phyloP scores from a whole-genome alignment of 2,329 filamentous ascomycete genomes.

The Colletotrichum nymphaeae region DNA sequence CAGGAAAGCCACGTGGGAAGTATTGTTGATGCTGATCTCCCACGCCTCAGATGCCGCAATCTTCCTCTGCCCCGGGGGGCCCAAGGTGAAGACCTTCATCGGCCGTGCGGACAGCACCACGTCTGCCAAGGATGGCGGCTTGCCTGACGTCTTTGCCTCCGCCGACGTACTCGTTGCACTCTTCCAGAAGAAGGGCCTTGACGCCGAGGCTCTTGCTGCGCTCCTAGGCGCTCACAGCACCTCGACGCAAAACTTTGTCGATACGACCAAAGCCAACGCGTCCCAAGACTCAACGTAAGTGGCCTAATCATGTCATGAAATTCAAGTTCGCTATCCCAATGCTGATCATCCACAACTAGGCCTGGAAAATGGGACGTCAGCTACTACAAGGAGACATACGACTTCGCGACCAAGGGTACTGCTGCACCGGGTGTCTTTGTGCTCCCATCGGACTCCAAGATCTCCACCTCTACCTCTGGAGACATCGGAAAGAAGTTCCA shows the following conservation, averaged over 20 bases:
- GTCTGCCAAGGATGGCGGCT: constrained; percentile 51
- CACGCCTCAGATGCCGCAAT: constrained; percentile 55
- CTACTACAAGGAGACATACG: constrained; percentile 58
- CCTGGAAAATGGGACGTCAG: constrained; percentile 64
- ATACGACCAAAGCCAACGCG: constrained; percentile 51
- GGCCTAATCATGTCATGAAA: not conserved
- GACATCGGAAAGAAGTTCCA: constrained; percentile 49
- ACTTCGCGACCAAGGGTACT: constrained; percentile 42
- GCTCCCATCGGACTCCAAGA: constrained; percentile 53
- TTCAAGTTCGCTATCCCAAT: not conserved
- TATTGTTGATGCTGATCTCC: fast-evolving
- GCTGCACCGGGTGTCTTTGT: constrained; percentile 51
- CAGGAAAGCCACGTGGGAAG: not conserved
- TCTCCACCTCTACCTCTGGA: constrained; percentile 50
- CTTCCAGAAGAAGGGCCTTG: constrained; percentile 65
- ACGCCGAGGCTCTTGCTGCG: constrained; percentile 60
- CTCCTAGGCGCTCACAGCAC: constrained; percentile 66
- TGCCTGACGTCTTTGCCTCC: constrained; percentile 54
- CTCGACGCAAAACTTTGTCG: constrained; percentile 58
- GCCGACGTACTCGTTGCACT: constrained; percentile 58
- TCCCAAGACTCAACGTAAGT: constrained; percentile 60
- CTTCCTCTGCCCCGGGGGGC: constrained; percentile 57
- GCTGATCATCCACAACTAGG: not conserved
- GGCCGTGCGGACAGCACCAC: constrained; percentile 59
- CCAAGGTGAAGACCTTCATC: constrained; percentile 62